Percentiles rank a stretch among this genome's conserved stretches.
Conservation (phyloP, 2,329 filamentous ascomycete genomes). For the Sporothrix pseudoabietina region DNA sequence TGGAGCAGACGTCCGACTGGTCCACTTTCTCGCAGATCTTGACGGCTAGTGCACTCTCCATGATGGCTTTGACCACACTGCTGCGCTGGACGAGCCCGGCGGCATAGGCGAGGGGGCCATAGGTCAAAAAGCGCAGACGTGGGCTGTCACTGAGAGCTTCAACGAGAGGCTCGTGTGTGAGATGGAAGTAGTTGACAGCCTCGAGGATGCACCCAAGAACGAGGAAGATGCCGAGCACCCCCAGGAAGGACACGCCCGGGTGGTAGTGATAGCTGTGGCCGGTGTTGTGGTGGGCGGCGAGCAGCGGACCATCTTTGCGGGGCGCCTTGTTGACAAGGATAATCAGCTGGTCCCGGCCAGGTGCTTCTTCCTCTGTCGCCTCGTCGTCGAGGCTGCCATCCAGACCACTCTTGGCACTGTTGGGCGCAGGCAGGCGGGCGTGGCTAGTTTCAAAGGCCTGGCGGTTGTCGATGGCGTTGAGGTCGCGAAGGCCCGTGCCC, state of each 20-base stretch:
- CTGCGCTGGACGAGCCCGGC: background rate
- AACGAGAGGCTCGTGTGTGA: background rate
- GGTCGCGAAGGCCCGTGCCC: background rate
- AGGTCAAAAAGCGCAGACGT: background rate
- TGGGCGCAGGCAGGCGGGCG: conserved; percentile 16
- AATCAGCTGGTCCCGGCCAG: conserved; percentile 26
- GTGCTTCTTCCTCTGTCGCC: conserved; percentile 18
- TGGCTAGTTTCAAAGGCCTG: background rate
- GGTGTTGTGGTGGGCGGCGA: background rate
- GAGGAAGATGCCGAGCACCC: background rate
- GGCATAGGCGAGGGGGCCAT: background rate
- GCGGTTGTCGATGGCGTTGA: conserved; percentile 15
- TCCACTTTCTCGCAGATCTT: background rate
- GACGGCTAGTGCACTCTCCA: background rate
- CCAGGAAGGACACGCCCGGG: background rate
- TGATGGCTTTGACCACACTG: background rate
- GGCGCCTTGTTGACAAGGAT: conserved; percentile 21
- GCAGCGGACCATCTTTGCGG: background rate
- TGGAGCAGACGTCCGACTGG: background rate
- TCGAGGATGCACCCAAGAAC: background rate
- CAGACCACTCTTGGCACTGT: conserved; percentile 15
- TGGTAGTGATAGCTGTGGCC: background rate
- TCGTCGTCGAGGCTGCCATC: conserved; percentile 12
- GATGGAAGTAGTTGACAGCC: background rate
- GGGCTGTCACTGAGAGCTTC: background rate